Percentiles rank a stretch among this genome's conserved stretches.
These are phyloP conservation scores for Rhizomucor pusillus DNA, from an alignment of 371 early-diverging fungal genomes.

Conservation along the genomic window DNA sequence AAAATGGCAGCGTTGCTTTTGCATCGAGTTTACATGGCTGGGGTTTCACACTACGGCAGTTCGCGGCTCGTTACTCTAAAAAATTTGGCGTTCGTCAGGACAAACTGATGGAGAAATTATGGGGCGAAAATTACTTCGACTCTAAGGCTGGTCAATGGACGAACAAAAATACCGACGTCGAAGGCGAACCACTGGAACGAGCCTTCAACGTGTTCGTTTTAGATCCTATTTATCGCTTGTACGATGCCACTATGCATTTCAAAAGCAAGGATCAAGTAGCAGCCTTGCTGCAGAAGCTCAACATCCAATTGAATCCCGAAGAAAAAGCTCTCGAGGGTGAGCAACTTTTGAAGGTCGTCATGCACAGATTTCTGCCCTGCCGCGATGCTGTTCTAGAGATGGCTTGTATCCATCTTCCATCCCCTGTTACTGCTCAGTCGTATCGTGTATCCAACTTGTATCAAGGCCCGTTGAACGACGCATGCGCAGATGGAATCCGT, in stretches of 20 bases:
- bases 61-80: background rate
- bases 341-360: background rate
- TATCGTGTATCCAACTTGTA: slow-evolving; percentile 25
- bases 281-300: slow-evolving; percentile 81
- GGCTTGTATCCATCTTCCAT: background rate
- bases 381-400: background rate
- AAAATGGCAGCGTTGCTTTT: background rate
- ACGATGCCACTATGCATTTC: slow-evolving; percentile 76
- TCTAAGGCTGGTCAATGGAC: background rate
- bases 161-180: background rate
- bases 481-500: slow-evolving; percentile 85
- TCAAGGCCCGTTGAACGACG: slow-evolving; percentile 70
- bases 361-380: background rate
- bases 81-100: background rate
- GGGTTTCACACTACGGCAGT: background rate
- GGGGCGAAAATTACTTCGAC: background rate
- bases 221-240: background rate
- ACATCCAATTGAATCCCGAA: slow-evolving; percentile 40
- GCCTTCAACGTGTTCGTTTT: background rate
- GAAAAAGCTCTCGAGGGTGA: background rate
- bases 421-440: background rate
- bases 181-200: background rate
- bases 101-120: background rate
- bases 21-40: background rate
- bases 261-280: slow-evolving; percentile 83